Percentiles rank a stretch among this genome's conserved stretches.
Conservation (phyloP, 2,329 filamentous ascomycete genomes). For the Aspergillus intermedius region DNA sequence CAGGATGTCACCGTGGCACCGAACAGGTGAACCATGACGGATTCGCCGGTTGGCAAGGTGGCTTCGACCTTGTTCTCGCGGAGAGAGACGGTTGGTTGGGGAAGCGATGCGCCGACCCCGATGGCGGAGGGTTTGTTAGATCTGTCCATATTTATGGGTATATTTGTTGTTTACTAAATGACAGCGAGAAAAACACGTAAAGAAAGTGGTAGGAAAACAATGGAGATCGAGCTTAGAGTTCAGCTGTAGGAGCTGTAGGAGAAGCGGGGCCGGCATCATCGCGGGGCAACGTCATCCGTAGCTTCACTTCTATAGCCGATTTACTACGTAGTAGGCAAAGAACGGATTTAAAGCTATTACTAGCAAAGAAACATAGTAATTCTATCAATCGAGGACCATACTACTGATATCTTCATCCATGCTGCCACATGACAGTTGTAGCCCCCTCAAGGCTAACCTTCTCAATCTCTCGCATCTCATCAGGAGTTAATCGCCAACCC, state of each 20-base stretch:
- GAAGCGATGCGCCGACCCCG: slow-evolving; percentile 64
- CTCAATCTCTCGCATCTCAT: slow-evolving; percentile 39
- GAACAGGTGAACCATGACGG: slow-evolving; percentile 76
- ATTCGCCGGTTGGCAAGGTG: slow-evolving; percentile 76
- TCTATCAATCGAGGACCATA: background rate
- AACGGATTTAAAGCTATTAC: background rate
- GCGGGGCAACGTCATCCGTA: background rate
- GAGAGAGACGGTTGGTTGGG: slow-evolving; percentile 72
- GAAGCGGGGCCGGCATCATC: background rate
- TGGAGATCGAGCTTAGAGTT: background rate
- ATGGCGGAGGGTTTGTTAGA: slow-evolving; percentile 75
- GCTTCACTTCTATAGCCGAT: background rate
- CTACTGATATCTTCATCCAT: slow-evolving; percentile 24
- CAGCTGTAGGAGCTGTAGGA: slow-evolving; percentile 1
- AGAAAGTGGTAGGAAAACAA: background rate
- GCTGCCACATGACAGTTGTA: slow-evolving; percentile 37
- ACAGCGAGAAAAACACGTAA: no score
- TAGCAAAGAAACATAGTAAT: background rate
- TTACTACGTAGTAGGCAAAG: background rate
- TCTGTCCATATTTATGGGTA: slow-evolving; percentile 57
- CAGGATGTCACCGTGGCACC: slow-evolving; percentile 91
- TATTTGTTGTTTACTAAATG: no score
- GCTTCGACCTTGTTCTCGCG: slow-evolving; percentile 70
- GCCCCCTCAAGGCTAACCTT: slow-evolving; percentile 35
- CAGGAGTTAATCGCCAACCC: slow-evolving; percentile 37